A percentile compares a stretch with the other conserved stretches of the same genome.
phyloP scores from a whole-genome alignment of 192 early-diverging fungal species.

The Coemansia sp. region DNA sequence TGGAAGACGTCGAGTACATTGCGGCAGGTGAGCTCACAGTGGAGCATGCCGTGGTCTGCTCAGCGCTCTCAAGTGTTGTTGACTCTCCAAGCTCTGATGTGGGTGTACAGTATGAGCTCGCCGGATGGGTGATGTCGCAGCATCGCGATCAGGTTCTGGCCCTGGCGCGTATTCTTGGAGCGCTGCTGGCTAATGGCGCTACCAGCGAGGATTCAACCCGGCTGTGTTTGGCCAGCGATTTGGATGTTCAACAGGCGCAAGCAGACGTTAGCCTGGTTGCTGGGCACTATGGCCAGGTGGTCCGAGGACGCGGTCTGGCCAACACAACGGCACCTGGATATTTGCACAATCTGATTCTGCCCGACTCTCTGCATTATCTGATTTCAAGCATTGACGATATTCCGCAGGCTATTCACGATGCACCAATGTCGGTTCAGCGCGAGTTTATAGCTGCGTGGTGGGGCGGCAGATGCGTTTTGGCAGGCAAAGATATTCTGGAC shows the following conservation, averaged over 20 bases:
- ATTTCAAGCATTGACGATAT: background rate
- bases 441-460: constrained; percentile 56
- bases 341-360: constrained; percentile 17
- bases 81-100: constrained; percentile 19
- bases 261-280: constrained; percentile 22
- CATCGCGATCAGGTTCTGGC: constrained; percentile 38
- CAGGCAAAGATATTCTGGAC: background rate
- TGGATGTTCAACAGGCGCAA: constrained; percentile 36
- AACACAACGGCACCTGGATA: constrained; percentile 7
- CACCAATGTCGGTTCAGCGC: constrained; percentile 45
- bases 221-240: constrained; percentile 3
- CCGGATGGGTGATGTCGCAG: constrained; percentile 15
- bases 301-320: background rate
- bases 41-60: constrained; percentile 43
- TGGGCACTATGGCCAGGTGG: constrained; percentile 5
- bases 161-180: constrained; percentile 43
- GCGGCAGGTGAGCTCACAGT: constrained; percentile 32
- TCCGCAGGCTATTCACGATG: constrained; percentile 5
- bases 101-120: constrained; percentile 6
- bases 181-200: constrained; percentile 15
- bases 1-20: constrained; percentile 36
- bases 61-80: constrained; percentile 29
- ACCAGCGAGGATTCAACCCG: background rate
- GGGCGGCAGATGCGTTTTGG: constrained; percentile 19
- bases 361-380: constrained; percentile 1